Evolutionary conservation across 2,329 filamentous ascomycete species (phyloP).

Genomic region (Fusarium ambrosium): DNA sequence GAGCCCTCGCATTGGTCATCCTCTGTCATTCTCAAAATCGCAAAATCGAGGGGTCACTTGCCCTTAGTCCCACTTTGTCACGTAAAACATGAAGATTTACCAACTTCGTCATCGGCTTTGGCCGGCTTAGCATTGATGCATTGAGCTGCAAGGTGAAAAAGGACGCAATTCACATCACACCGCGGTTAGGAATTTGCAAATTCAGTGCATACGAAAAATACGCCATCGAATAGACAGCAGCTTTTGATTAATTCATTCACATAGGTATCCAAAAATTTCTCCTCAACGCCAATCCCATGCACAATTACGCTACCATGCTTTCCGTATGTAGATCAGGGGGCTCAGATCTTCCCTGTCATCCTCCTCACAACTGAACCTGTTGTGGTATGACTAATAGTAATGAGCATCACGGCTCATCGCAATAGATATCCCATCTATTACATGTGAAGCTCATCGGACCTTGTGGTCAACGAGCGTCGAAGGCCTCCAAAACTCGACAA

Average conservation of each 20-base stretch:
- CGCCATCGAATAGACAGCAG: neutral
- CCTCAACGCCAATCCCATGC: slow-evolving; percentile 4
- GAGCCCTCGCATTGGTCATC: neutral
- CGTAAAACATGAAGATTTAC: neutral
- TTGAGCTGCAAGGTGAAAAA: neutral
- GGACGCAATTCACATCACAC: neutral
- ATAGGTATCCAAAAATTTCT: neutral
- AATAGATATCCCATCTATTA: slow-evolving; percentile 2
- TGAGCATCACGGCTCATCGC: neutral
- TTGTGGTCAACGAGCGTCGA: slow-evolving; percentile 43
- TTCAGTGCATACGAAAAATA: neutral
- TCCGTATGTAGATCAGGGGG: neutral
- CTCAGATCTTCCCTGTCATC: neutral
- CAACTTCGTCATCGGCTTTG: slow-evolving; percentile 2
- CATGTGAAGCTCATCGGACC: slow-evolving; percentile 46
- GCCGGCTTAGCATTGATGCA: slow-evolving; percentile 7
- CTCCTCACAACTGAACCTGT: neutral
- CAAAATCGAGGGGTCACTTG: neutral
- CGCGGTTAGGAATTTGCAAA: neutral
- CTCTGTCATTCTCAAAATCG: neutral
- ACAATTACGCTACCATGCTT: neutral
- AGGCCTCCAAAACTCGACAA: slow-evolving; percentile 38
- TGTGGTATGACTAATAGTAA: neutral
- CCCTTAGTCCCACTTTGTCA: neutral
- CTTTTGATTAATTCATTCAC: slow-evolving; percentile 2